Evolutionary conservation across 1,284 basidiomycete genomes (phyloP).

Genomic region (Agroathelia rolfsii): DNA sequence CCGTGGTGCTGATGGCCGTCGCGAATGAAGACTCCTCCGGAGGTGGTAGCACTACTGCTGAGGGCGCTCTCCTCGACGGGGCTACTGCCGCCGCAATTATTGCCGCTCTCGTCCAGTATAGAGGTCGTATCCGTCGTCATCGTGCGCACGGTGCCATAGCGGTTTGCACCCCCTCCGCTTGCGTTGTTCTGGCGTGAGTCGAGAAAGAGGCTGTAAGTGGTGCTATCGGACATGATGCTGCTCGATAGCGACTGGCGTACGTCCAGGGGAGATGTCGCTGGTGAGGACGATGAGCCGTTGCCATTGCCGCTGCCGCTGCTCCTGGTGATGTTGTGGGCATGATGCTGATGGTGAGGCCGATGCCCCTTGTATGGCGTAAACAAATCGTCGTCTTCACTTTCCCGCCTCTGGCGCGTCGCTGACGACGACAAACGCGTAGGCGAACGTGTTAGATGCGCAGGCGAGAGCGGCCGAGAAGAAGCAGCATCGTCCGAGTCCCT

Average conservation of each 20-base stretch:
- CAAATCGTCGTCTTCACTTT: too few species aligned
- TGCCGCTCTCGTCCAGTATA: conserved; percentile 45
- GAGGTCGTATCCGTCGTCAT: conserved; percentile 70
- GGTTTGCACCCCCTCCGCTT: conserved; percentile 35
- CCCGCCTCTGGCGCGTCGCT: too few species aligned
- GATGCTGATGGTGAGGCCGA: too few species aligned
- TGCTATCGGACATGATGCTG: conserved; percentile 42
- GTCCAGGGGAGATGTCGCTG: too few species aligned
- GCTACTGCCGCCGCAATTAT: conserved; percentile 48
- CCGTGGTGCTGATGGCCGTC: conserved; percentile 13
- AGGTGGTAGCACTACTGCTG: conserved; percentile 38
- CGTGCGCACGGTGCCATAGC: conserved; percentile 71
- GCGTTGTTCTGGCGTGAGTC: conserved; percentile 36
- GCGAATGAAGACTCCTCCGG: conserved; percentile 20
- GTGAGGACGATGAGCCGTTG: too few species aligned
- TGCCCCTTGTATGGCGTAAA: too few species aligned
- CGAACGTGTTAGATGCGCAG: too few species aligned
- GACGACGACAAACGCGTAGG: too few species aligned
- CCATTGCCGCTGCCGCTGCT: too few species aligned
- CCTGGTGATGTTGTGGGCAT: too few species aligned
- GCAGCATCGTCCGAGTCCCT: too few species aligned
- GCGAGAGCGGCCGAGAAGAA: too few species aligned
- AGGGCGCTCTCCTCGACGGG: conserved; percentile 52
- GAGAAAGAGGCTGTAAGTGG: conserved; percentile 58
- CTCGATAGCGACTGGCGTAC: conserved; percentile 43